These are phyloP conservation scores for Fraxinus anomala DNA, from an alignment of 257 asterid species.

Conservation along the genomic window DNA sequence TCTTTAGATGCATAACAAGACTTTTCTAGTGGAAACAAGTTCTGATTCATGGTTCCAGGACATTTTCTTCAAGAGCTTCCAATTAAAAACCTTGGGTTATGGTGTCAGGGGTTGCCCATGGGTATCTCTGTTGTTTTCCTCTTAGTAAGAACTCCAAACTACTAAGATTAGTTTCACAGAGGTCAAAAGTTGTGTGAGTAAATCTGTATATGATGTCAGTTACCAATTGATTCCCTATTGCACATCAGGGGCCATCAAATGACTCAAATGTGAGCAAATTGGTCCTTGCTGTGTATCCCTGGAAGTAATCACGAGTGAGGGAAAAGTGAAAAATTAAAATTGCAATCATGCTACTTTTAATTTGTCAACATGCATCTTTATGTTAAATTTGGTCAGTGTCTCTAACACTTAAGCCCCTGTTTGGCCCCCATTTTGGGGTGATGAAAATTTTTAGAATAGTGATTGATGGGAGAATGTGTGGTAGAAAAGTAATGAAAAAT, in stretches of 20 bases:
- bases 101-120: not conserved
- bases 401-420: too few relatives aligned
- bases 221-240: not conserved
- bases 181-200: not conserved
- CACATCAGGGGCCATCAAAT: not conserved
- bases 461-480: too few relatives aligned
- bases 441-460: too few relatives aligned
- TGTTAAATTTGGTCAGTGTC: not conserved
- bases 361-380: not conserved
- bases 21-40: not conserved
- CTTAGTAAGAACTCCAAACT: not conserved
- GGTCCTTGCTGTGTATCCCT: not conserved
- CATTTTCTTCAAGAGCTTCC: not conserved
- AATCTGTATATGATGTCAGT: not conserved
- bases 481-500: too few relatives aligned
- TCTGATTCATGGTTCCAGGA: not conserved
- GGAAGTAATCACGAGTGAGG: not conserved
- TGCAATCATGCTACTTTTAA: not conserved
- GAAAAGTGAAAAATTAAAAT: not conserved
- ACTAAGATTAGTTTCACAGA: not conserved
- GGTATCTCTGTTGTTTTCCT: not conserved
- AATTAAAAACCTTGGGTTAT: not conserved
- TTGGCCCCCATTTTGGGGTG: too few relatives aligned
- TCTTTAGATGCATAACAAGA: not conserved
- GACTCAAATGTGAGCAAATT: not conserved